Base-by-base conservation (phyloP, 768 basidiomycete species). In the Cystobasidium tubakii region DNA sequence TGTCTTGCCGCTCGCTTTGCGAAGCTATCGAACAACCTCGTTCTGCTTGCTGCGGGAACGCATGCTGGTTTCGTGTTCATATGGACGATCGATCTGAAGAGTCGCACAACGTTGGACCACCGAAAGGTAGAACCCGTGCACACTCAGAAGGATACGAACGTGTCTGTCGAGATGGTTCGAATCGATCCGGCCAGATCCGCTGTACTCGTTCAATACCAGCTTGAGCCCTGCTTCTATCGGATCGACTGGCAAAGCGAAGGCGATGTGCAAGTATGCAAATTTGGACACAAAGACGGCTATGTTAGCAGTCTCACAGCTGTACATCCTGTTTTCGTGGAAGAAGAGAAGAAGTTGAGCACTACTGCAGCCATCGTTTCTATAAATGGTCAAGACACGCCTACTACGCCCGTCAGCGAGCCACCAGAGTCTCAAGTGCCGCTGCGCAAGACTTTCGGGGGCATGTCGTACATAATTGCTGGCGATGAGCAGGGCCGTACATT, bases 401-500 rank as follows among this genome's bases (percentile, higher is more conserved):
- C 12, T 21, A 60, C 57, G 7, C 57, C 57, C 6, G 33, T 60
- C 6, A 12, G 17, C 21, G 57, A 29, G 4, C 21, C 25, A 25
- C 21, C 25, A 21, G 29, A 60, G 57, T 3, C 25, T 29, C 4
- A 29, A 2, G 23, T 21, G 12, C 29, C 57, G 25, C 27, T 60
- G 57, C 57, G 29, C 25, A 60, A 60, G 27, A 60, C 43, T 13
- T 63, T 75, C 31, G 69, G 74, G 10, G 15, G 19, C 19, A 21
- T 60, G 25, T 39, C 70, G 19, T 72, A 72, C 25, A 42, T 75
- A 1, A 55, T 72, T n/a, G 66, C 69, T 19, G 74, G 74, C 9
- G 66, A 39, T 27, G 39, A 72, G 2, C 66, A 75, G 27, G 74
- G 74, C 12, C 19, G 66, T 1, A 57, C 55, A 3, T 62, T 36